phyloP scores from a whole-genome alignment of 169 alveolate species.

The Eimeria sp. region DNA sequence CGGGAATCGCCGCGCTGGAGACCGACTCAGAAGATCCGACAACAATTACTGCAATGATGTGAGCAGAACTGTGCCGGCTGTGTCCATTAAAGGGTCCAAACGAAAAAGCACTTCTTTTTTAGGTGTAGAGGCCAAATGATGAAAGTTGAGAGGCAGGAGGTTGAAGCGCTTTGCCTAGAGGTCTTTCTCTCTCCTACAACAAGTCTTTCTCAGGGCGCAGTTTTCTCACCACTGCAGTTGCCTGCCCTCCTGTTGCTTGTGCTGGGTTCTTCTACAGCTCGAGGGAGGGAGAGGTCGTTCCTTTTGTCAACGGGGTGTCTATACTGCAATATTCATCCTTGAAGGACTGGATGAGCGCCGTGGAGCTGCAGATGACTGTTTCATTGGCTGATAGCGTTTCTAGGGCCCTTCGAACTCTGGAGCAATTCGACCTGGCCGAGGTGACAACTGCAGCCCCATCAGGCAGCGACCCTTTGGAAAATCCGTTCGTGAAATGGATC shows the following conservation, averaged over 20 bases:
- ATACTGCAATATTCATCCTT: constrained; percentile 93
- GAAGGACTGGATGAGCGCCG: constrained; percentile 94
- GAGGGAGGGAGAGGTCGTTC: constrained; percentile 89
- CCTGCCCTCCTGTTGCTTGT: neutral
- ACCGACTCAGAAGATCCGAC: constrained; percentile 79
- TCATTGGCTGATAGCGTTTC: constrained; percentile 92
- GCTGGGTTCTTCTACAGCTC: constrained; percentile 40
- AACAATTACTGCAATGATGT: constrained; percentile 80
- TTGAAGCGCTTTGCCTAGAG: neutral
- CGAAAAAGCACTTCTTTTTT: neutral
- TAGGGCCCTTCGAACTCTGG: constrained; percentile 87
- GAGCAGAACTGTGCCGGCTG: neutral
- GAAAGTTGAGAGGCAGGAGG: neutral
- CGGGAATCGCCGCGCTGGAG: constrained; percentile 95
- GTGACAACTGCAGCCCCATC: constrained; percentile 5
- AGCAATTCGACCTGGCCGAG: constrained; percentile 63
- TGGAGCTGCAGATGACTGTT: constrained; percentile 90
- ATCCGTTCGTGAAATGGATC: constrained; percentile 86
- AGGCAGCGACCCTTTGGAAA: neutral
- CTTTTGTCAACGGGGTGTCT: constrained; percentile 88
- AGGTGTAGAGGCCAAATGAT: neutral
- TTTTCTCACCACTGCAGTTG: neutral
- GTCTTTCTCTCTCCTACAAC: neutral
- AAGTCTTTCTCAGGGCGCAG: neutral
- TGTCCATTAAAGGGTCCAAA: neutral